A percentile compares a stretch with the other conserved stretches of the same genome.
These are phyloP conservation scores for Aspergillus glaucus DNA, from an alignment of 2,329 filamentous ascomycete genomes.

Conservation along the genomic window DNA sequence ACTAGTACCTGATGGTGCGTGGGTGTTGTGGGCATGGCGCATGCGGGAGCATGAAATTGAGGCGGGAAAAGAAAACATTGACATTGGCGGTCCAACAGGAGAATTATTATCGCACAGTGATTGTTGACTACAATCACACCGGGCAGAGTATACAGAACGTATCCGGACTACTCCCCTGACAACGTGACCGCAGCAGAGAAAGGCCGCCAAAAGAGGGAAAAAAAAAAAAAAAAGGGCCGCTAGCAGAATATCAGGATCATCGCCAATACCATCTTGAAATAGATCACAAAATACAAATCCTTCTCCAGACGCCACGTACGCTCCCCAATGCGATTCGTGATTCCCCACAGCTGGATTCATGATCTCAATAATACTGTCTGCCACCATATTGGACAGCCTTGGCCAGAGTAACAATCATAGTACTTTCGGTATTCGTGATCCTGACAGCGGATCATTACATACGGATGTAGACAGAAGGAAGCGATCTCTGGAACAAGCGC, in stretches of 20 bases:
- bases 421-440: too few species aligned
- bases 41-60: neutral
- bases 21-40: neutral
- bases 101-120: neutral
- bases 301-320: neutral
- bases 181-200: too few species aligned
- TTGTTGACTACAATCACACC: too few species aligned
- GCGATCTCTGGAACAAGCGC: neutral
- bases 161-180: neutral
- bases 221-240: neutral
- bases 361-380: neutral
- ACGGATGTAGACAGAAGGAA: neutral
- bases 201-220: too few species aligned
- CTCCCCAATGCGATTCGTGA: neutral
- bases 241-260: neutral
- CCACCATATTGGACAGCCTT: neutral
- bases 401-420: too few species aligned
- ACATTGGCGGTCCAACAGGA: neutral
- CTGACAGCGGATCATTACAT: neutral
- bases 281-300: neutral
- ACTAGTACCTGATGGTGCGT: neutral
- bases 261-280: neutral
- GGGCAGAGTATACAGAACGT: neutral
- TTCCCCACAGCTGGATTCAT: neutral
- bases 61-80: neutral